These are phyloP conservation scores for Camelina laxa DNA, from an alignment of 345 rosid genomes.

Conservation along the genomic window DNA sequence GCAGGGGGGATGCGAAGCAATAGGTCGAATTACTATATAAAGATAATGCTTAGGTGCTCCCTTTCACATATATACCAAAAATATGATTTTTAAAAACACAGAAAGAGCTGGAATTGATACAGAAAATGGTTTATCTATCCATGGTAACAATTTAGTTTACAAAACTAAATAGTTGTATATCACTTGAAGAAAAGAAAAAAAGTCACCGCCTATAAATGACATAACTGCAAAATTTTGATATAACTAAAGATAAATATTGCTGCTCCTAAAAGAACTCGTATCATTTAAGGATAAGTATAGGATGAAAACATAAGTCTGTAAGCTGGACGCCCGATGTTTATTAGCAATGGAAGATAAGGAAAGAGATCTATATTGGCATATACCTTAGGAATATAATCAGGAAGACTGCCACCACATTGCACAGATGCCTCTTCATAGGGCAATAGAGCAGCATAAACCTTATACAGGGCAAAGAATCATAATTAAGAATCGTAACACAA, in stretches of 20 bases:
- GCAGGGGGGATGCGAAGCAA: no score
- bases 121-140: neutral
- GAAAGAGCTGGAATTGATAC: neutral
- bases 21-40: no score
- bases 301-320: neutral
- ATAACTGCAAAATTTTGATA: neutral
- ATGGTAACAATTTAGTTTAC: neutral
- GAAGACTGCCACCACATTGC: conserved; percentile 80
- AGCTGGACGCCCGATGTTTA: neutral
- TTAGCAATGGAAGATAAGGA: neutral
- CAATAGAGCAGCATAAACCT: conserved; percentile 64
- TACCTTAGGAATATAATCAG: conserved; percentile 81
- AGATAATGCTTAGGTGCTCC: conserved; percentile 14
- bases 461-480: conserved; percentile 11
- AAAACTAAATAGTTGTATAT: neutral
- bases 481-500: neutral
- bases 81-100: neutral
- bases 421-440: conserved; percentile 72
- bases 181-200: neutral
- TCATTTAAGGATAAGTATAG: neutral
- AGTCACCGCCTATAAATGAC: neutral
- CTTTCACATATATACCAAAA: conserved; percentile 3
- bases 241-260: conserved; percentile 3
- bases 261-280: neutral
- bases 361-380: neutral